A percentile compares a stretch with the other conserved stretches of the same genome.
phyloP scores from a whole-genome alignment of 495 filamentous ascomycete species.

The Penicillium taxi region DNA sequence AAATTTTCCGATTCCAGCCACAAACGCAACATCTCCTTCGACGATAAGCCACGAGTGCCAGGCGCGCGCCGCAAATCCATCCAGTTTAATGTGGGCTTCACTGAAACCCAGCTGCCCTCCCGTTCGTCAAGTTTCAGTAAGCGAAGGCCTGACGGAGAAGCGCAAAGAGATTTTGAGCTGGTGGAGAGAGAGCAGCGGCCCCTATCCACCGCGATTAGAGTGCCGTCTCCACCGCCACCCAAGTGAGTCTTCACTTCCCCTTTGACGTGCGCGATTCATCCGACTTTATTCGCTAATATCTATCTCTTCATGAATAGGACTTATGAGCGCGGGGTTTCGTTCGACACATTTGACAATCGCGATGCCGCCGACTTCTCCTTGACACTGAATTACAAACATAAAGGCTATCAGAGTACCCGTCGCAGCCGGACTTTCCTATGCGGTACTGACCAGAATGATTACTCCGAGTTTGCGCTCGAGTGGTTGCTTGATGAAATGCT shows the following conservation, averaged over 20 bases:
- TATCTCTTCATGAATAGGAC: conserved; percentile 27
- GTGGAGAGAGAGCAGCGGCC: conserved; percentile 25
- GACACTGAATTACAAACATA: conserved; percentile 81
- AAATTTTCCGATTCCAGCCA: conserved; percentile 11
- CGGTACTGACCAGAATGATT: conserved; percentile 89
- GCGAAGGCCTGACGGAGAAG: conserved; percentile 18
- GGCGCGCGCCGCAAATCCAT: conserved; percentile 34
- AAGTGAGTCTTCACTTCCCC: conserved; percentile 18
- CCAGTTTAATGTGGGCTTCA: conserved; percentile 32
- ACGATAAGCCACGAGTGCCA: conserved; percentile 10
- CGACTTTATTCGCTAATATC: no score
- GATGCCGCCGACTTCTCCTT: conserved; percentile 74
- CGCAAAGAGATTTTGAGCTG: conserved; percentile 15
- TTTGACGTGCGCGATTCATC: no score
- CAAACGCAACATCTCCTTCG: conserved; percentile 16
- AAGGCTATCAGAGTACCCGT: conserved; percentile 75
- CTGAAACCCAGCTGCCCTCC: conserved; percentile 24
- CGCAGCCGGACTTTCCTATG: conserved; percentile 88
- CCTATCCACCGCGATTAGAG: conserved; percentile 15
- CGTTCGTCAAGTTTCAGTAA: conserved; percentile 26
- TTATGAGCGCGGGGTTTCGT: conserved; percentile 62
- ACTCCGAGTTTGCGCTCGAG: conserved; percentile 89
- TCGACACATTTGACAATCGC: conserved; percentile 87
- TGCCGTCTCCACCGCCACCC: conserved; percentile 33
- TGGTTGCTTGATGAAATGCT: conserved; percentile 94